Evolutionary conservation across 257 asterid species (phyloP).

Genomic region (Gentiana straminea): DNA sequence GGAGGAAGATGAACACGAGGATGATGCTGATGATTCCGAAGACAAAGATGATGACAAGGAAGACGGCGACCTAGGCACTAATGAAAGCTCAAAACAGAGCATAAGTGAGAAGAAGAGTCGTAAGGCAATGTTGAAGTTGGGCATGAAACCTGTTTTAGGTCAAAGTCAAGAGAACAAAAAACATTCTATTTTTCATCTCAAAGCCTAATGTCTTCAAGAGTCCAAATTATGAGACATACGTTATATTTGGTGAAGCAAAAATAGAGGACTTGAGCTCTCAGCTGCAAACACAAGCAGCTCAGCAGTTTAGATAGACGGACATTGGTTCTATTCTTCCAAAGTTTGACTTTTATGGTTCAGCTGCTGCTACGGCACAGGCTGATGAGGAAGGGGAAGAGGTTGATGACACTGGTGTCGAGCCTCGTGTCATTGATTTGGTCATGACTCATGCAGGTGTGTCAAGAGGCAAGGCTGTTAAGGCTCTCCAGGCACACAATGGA

Average conservation of each 20-base stretch:
- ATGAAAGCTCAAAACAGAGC: slow-evolving; percentile 75
- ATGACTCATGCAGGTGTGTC: slow-evolving; percentile 91
- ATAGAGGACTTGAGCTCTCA: slow-evolving; percentile 91
- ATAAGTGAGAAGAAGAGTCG: slow-evolving; percentile 95
- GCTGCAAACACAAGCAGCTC: slow-evolving; percentile 93
- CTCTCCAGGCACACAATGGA: slow-evolving; percentile 63
- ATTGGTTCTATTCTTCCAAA: slow-evolving; percentile 52
- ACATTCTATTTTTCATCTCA: slow-evolving; percentile 66
- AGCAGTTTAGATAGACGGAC: slow-evolving; percentile 77
- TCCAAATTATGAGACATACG: slow-evolving; percentile 75
- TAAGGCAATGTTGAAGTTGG: slow-evolving; percentile 92
- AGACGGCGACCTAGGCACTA: slow-evolving; percentile 43
- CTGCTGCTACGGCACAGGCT: slow-evolving; percentile 20
- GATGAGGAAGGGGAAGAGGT: slow-evolving; percentile 76
- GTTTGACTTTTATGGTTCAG: slow-evolving; percentile 34
- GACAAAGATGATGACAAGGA: slow-evolving; percentile 69
- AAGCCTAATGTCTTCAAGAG: slow-evolving; percentile 89
- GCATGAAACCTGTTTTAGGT: slow-evolving; percentile 77
- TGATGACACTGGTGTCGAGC: slow-evolving; percentile 60
- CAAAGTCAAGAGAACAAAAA: slow-evolving; percentile 74
- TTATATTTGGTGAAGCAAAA: slow-evolving; percentile 90
- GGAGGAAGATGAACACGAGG: slow-evolving; percentile 67
- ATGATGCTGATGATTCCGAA: slow-evolving; percentile 55
- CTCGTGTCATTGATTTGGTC: slow-evolving; percentile 75
- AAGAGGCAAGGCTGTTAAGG: slow-evolving; percentile 67